A percentile compares a stretch with the other conserved stretches of the same genome.
phyloP scores from a whole-genome alignment of 1,284 basidiomycete species.

The Rhizopogon parksii region DNA sequence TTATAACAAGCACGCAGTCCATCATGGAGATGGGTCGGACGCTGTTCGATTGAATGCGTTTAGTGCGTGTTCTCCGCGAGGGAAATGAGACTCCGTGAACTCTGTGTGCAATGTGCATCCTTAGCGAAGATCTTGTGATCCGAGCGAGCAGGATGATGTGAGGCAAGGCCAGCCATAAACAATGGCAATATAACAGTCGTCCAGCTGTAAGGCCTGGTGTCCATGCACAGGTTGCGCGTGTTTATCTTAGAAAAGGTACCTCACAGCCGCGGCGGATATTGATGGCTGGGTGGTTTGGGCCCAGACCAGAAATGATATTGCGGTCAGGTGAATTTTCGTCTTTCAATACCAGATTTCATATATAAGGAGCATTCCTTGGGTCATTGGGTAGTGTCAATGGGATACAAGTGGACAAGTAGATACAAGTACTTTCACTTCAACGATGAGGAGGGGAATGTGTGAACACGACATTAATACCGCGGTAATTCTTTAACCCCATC shows the following conservation, averaged over 20 bases:
- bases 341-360: no score
- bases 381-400: no score
- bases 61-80: conserved; percentile 27
- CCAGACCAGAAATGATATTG: no score
- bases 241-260: not conserved
- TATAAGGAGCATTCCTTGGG: no score
- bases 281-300: not conserved
- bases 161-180: not conserved
- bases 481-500: no score
- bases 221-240: not conserved
- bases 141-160: conserved; percentile 1
- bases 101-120: conserved; percentile 1
- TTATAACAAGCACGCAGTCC: conserved; percentile 20
- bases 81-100: conserved; percentile 15
- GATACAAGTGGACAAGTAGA: no score
- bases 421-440: no score
- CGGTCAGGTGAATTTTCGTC: no score
- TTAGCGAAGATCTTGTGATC: conserved; percentile 3
- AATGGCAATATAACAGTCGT: not conserved
- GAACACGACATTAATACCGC: no score
- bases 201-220: not conserved
- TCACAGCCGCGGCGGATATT: not conserved
- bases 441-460: no score
- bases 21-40: conserved; percentile 11
- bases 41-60: conserved; percentile 17